Base-by-base conservation (phyloP, 2,329 filamentous ascomycete species). In the Colletotrichum zoysiae region DNA sequence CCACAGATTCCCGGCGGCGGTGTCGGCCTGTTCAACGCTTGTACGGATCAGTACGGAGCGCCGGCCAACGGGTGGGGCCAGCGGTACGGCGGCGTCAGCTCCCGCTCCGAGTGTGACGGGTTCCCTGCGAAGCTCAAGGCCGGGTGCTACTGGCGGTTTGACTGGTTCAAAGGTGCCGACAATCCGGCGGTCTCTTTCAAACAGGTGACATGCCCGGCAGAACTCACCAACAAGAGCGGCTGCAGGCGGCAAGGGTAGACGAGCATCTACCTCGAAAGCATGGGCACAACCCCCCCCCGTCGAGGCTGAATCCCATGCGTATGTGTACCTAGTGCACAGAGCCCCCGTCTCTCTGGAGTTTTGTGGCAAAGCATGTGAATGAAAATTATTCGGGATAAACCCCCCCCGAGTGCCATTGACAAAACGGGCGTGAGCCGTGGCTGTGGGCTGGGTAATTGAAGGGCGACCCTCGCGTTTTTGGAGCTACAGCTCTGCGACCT, bases 111-210 rank as follows among this genome's bases (percentile, higher is more conserved):
- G 42, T 91, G 89, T 80, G 81, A 84, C 71, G 77, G 78, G 63
- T 87, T 89, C 80, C 89, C 89, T 0, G 80, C 77, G 48, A 81
- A 83, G 48, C 82, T 91, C 63, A 86, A 88, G 81, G 82, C 80
- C 12, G 89, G 89, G 11, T 91, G 89, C 81, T 82, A 86, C 78
- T 91, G 89, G 87, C 87, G 89, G 72, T 91, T 90, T 77, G 87
- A 90, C 81, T 91, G 88, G 88, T 90, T 91, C 80, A 76, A 83
- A 74, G 85, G 86, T 73, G 84, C 88, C 60, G 86, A 90, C 77
- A 90, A 90, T 80, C 88, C 88, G 8, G 76, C 76, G 38, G 85
- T 91, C 65, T 82, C 79, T 65, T 91, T 88, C 79, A 81, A 84
- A 79, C 83, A 87, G 79, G 88, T 91, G 16, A 82, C 84, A 73